Evolutionary conservation across 1,284 basidiomycete species (phyloP).

Genomic region (Cryptococcus sp.): DNA sequence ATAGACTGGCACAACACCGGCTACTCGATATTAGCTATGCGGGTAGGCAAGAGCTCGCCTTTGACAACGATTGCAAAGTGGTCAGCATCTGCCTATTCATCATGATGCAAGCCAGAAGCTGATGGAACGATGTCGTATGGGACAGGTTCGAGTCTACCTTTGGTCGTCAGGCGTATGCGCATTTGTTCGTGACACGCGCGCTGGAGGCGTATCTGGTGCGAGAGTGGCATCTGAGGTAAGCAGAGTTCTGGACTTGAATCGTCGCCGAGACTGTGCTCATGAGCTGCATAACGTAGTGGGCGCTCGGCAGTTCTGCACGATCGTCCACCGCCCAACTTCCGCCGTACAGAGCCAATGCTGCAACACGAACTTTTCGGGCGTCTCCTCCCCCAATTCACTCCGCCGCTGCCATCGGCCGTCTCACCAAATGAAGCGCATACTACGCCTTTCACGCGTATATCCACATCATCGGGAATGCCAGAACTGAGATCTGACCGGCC

Average conservation of each 20-base stretch:
- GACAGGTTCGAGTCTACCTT: constrained; percentile 77
- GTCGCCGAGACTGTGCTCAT: neutral
- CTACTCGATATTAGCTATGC: constrained; percentile 86
- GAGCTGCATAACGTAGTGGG: constrained; percentile 60
- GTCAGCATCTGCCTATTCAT: constrained; percentile 54
- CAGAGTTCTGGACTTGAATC: neutral
- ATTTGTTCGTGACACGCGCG: constrained; percentile 90
- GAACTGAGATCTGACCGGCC: constrained; percentile 68
- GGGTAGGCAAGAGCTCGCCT: constrained; percentile 66
- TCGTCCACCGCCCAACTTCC: constrained; percentile 80
- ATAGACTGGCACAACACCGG: constrained; percentile 99
- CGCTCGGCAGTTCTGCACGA: constrained; percentile 78
- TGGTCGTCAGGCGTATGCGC: constrained; percentile 77
- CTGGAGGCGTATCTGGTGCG: constrained; percentile 72
- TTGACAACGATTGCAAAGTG: constrained; percentile 74
- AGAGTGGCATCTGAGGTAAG: constrained; percentile 77
- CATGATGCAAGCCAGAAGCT: neutral
- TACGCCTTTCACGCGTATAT: constrained; percentile 32
- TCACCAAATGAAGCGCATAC: constrained; percentile 39
- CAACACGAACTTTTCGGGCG: constrained; percentile 71
- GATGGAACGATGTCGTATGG: neutral
- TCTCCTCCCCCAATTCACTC: constrained; percentile 47
- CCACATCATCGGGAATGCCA: constrained; percentile 26
- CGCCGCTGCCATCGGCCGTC: constrained; percentile 42
- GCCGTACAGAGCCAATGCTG: constrained; percentile 66